A percentile compares a stretch with the other conserved stretches of the same genome.
Evolutionary conservation across 495 filamentous ascomycete species (phyloP).

Genomic region (Aspergillus homomorphus): DNA sequence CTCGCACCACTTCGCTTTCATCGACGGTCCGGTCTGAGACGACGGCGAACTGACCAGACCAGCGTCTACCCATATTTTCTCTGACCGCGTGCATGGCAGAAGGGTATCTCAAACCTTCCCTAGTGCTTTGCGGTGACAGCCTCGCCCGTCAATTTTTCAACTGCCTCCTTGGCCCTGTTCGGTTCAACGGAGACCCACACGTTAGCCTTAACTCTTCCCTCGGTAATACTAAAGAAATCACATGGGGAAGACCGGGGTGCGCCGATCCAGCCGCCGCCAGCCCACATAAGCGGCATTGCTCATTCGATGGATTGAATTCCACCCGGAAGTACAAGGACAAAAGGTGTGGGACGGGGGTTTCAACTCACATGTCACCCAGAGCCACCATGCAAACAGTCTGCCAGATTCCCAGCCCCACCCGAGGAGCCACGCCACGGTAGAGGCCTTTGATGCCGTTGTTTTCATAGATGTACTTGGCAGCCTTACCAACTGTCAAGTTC

Average conservation of each 20-base stretch:
- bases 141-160: conserved; percentile 95
- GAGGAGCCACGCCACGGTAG: conserved; percentile 91
- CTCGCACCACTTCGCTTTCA: background rate
- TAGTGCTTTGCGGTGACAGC: conserved; percentile 97
- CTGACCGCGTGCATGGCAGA: conserved; percentile 29
- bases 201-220: conserved; percentile 35
- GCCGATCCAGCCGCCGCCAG: background rate
- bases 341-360: background rate
- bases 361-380: conserved; percentile 92
- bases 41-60: background rate
- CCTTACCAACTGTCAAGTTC: conserved; percentile 95
- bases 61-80: background rate
- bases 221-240: conserved; percentile 29
- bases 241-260: conserved; percentile 11
- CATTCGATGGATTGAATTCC: background rate
- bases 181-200: conserved; percentile 26
- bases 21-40: background rate
- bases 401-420: conserved; percentile 95
- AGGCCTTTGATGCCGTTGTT: conserved; percentile 86
- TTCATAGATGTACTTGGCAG: conserved; percentile 89
- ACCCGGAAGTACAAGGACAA: background rate
- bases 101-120: conserved; percentile 53
- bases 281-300: background rate
- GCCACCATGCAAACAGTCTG: conserved; percentile 99
- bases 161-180: conserved; percentile 88